Conservation (phyloP, 2,329 filamentous ascomycete species). For the Calonectria multiphialidica region DNA sequence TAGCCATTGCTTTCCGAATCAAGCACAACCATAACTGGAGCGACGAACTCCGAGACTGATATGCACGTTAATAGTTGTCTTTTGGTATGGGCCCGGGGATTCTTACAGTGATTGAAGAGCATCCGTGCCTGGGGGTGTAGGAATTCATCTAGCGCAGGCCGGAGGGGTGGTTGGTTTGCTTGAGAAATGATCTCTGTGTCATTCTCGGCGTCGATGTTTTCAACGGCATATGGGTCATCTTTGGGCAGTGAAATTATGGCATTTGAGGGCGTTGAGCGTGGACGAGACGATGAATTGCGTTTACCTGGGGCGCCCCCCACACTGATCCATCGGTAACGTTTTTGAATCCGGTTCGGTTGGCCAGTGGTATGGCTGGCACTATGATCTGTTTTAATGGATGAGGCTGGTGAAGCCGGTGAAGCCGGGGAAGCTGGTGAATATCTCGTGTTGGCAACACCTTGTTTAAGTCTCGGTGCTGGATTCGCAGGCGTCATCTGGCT, state of each 20-base stretch:
- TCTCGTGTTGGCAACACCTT: too few relatives aligned
- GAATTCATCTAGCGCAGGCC: constrained; percentile 40
- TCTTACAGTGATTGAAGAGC: constrained; percentile 51
- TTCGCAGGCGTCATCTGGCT: constrained; percentile 37
- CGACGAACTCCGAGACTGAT: constrained; percentile 50
- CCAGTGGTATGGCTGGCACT: neutral
- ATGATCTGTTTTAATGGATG: neutral
- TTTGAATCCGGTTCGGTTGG: constrained; percentile 9
- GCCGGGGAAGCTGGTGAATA: neutral
- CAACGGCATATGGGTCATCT: neutral
- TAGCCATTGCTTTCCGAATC: constrained; percentile 53
- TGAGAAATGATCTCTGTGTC: neutral
- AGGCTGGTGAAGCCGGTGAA: too few relatives aligned
- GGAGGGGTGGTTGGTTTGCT: constrained; percentile 16
- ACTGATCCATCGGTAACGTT: constrained; percentile 34
- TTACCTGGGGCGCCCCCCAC: constrained; percentile 17
- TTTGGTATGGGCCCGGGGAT: rapidly evolving
- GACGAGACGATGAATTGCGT: neutral
- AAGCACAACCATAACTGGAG: constrained; percentile 54
- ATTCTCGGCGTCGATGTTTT: neutral
- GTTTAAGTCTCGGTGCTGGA: neutral
- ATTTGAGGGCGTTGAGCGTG: neutral
- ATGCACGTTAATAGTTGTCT: neutral
- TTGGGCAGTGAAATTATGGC: rapidly evolving
- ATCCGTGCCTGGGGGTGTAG: constrained; percentile 46